A percentile compares a stretch with the other conserved stretches of the same genome.
Conservation (phyloP, 2,329 filamentous ascomycete genomes). For the Cordyceps cicadae region DNA sequence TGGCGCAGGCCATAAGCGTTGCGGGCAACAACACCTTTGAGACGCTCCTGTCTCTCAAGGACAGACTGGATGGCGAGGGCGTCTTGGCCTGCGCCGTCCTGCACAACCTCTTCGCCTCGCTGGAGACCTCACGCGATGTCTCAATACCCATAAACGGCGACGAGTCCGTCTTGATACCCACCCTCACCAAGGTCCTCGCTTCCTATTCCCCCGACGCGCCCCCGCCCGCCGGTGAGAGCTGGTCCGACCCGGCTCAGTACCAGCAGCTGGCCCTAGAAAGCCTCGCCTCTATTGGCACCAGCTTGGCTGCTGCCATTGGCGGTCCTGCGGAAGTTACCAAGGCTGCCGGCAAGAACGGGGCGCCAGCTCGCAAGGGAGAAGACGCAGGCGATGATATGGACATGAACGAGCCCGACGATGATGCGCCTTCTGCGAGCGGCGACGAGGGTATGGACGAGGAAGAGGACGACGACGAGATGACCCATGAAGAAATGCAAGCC, state of each 20-base stretch:
- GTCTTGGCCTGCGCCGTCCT: constrained; percentile 53
- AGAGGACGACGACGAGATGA: constrained; percentile 44
- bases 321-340: constrained; percentile 10
- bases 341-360: constrained; percentile 19
- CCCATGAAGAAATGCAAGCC: constrained; percentile 48
- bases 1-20: constrained; percentile 42
- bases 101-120: constrained; percentile 51
- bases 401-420: constrained; percentile 29
- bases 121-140: constrained; percentile 19
- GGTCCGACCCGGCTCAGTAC: constrained; percentile 36
- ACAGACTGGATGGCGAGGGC: constrained; percentile 38
- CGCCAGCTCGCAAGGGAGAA: constrained; percentile 27
- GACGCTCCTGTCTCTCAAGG: constrained; percentile 39
- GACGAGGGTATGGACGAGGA: constrained; percentile 29
- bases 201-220: constrained; percentile 20
- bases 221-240: constrained; percentile 25
- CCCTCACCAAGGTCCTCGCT: constrained; percentile 26
- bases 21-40: constrained; percentile 33
- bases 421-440: constrained; percentile 27
- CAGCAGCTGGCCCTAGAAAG: constrained; percentile 52
- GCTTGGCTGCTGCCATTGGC: constrained; percentile 41
- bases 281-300: constrained; percentile 55
- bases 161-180: constrained; percentile 28
- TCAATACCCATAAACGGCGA: constrained; percentile 22
- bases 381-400: constrained; percentile 28